These are phyloP conservation scores for Odonthalia washingtoniensis DNA, from an alignment of 31 red algal species.

Conservation along the genomic window DNA sequence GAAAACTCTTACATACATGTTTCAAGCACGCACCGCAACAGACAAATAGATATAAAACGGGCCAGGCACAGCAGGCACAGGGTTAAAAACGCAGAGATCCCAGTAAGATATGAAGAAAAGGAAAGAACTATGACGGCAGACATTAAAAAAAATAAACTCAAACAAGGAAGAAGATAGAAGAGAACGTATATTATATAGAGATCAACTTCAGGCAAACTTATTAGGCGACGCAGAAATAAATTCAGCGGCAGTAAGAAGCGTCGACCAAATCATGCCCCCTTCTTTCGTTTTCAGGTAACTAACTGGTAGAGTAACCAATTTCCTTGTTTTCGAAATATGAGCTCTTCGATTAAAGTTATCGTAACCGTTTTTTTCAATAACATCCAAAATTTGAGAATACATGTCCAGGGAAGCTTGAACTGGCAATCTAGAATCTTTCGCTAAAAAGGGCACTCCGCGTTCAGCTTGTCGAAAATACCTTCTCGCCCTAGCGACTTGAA, in stretches of 20 bases:
- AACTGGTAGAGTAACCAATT: slow-evolving; percentile 81
- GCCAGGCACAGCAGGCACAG: no score
- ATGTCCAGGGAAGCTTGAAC: slow-evolving; percentile 96
- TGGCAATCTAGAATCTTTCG: slow-evolving; percentile 80
- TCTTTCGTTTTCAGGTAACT: slow-evolving; percentile 62
- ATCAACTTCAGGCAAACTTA: no score
- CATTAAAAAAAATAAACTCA: no score
- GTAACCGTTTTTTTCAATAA: slow-evolving; percentile 92
- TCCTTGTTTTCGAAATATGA: slow-evolving; percentile 78
- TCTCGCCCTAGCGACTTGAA: slow-evolving; percentile 91
- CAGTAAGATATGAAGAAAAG: no score
- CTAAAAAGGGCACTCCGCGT: slow-evolving; percentile 76
- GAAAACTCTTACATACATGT: no score
- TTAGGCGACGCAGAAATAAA: not conserved
- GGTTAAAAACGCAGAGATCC: no score
- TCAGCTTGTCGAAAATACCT: slow-evolving; percentile 86
- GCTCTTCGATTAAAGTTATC: slow-evolving; percentile 97
- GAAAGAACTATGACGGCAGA: no score
- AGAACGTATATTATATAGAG: no score
- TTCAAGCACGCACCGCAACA: no score
- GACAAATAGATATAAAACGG: no score
- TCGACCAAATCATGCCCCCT: slow-evolving; percentile 46
- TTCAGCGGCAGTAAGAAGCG: slow-evolving; percentile 10
- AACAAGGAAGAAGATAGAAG: no score
- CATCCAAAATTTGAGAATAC: slow-evolving; percentile 92